A percentile compares a stretch with the other conserved stretches of the same genome.
Conservation (phyloP, 2,329 filamentous ascomycete genomes). For the Cryphonectria japonica region DNA sequence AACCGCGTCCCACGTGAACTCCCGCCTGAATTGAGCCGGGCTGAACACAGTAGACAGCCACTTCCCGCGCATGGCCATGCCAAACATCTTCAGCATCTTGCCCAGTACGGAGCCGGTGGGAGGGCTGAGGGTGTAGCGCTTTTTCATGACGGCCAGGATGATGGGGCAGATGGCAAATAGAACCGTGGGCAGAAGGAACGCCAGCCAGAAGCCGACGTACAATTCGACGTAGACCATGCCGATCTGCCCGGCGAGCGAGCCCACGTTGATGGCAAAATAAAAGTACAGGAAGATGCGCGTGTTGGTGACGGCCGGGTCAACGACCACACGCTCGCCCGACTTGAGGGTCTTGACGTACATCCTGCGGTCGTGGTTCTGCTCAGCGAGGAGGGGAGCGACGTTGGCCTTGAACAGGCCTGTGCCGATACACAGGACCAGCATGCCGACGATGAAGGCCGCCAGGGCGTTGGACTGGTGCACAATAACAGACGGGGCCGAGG, state of each 20-base stretch:
- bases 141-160: slow-evolving; percentile 63
- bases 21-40: slow-evolving; percentile 46
- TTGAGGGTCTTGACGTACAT: slow-evolving; percentile 59
- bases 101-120: slow-evolving; percentile 70
- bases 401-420: slow-evolving; percentile 85
- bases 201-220: slow-evolving; percentile 75
- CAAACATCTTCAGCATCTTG: slow-evolving; percentile 64
- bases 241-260: slow-evolving; percentile 65
- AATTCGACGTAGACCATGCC: slow-evolving; percentile 74
- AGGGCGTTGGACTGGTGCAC: slow-evolving; percentile 60
- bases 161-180: slow-evolving; percentile 66
- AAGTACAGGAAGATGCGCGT: slow-evolving; percentile 70
- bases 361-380: slow-evolving; percentile 66
- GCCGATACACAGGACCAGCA: slow-evolving; percentile 59
- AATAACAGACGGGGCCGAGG: slow-evolving; percentile 67
- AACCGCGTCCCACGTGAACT: slow-evolving; percentile 67
- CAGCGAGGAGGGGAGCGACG: slow-evolving; percentile 72
- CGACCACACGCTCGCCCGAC: slow-evolving; percentile 68
- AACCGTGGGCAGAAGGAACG: slow-evolving; percentile 69
- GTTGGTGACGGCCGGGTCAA: slow-evolving; percentile 70
- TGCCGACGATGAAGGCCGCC: slow-evolving; percentile 71
- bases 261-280: slow-evolving; percentile 70
- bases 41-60: slow-evolving; percentile 22
- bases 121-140: slow-evolving; percentile 60
- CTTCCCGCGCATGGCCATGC: slow-evolving; percentile 51